Evolutionary conservation across 345 rosid species (phyloP), one percentile per base, ranked within the genome.

Genomic region (Eucalyptus pauciflora): DNA sequence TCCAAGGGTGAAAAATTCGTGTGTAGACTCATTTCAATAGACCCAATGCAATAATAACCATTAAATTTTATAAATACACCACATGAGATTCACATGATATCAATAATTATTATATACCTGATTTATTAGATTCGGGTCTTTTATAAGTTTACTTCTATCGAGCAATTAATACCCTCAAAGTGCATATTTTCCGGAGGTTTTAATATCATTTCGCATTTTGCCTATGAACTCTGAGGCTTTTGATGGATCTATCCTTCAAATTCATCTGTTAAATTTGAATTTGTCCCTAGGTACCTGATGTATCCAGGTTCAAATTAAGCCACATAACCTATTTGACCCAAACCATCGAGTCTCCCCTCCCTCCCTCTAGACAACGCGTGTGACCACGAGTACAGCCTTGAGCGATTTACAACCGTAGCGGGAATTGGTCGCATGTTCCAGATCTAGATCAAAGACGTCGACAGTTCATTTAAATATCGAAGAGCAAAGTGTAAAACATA

Each of bases 71-170:
- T 10, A 0, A 71, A 22, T 13, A 11, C 25, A 71, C 2, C 25
- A 33, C 7, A 33, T 33, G 1, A 37, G 2, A 33, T 64, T 29
- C 15, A n/a, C 18, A 0, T 14, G 20, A 64, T 64, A 13, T 64
- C 0, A 64, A n/a, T 29, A 3, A 7, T 5, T 2, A 56, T 56
- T 22, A 2, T 3, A 2, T 22, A 56, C 1, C 0, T 2, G 0
- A 56, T 24, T 56, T 56, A 56, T 56, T 56, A 13, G 29, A 9
- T 56, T 56, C 27, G 6, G 1, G 12, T 56, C 27, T 4, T 56
- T 56, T 22, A 56, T 56, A 2, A 22, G 27, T n/a, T 64, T n/a
- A 29, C 71, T 64, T n/a, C 18, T 64, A 37, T 71, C 4, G 4
- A 71, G 81, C 25, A 18, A 33, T 37, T 2, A 71, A 20, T 4